Evolutionary conservation across 2,329 filamentous ascomycete species (phyloP), one percentile per base, ranked within the genome.

Genomic region (Fusarium palustre): DNA sequence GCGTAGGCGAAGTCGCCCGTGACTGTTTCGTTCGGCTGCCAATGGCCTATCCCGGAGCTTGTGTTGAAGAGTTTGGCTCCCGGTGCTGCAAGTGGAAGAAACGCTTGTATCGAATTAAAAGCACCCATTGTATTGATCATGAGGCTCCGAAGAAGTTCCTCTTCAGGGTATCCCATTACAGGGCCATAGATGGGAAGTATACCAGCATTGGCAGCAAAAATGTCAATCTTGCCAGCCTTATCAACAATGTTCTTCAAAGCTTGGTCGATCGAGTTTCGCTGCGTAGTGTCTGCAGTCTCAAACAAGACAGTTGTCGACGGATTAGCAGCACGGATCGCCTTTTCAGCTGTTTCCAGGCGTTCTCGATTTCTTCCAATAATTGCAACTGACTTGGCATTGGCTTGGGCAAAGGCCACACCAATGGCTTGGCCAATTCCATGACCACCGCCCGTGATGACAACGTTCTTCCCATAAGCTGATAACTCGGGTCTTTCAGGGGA

Each of bases 401-500:
- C 84, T 9, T 72, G 66, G 3, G 79, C 76, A 63, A 85, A 92
- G 25, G 88, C 81, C 43, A 84, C 82, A 1, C 89, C 89, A 11
- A 90, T 85, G 1, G 88, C 87, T 61, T 87, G 86, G 2, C 90
- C 90, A 28, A 92, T 87, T 13, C 90, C 88, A 0, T 84, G 85
- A 3, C 86, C 85, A 5, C 85, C 89, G 42, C 90, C 90, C 1
- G 88, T 91, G 72, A 92, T 88, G 16, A 92, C 81, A 7, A 90
- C 85, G 12, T 83, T 87, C 30, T 77, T 76, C 4, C 77, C 78
- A 4, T 65, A 70, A 3, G 75, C 76, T 0, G 76, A 78, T 7
- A 81, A 73, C 47, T 78, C 76, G 0, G 76, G 75, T 7, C 76
- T 70, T 4, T 45, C 41, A 2, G 79, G 77, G 0, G 71, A 74